Percentiles rank a stretch among this genome's conserved stretches.
These are phyloP conservation scores for Graphilbum ipis-grandicollis DNA, from an alignment of 2,329 filamentous ascomycete species.

Conservation along the genomic window DNA sequence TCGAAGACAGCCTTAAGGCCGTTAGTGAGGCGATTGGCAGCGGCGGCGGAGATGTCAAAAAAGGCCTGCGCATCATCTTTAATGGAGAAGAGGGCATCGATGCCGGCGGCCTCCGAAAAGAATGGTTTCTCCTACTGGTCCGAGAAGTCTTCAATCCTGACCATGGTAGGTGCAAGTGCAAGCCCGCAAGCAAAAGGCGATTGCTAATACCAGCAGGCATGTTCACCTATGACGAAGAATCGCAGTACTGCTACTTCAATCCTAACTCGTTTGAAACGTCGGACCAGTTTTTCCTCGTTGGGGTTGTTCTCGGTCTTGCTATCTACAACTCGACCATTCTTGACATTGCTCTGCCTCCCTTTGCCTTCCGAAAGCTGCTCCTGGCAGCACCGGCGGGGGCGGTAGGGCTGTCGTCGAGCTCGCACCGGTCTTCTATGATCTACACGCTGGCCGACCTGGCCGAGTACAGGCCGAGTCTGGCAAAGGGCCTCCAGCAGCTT, in stretches of 20 bases:
- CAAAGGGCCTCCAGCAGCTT: conserved; percentile 56
- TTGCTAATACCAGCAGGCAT: no score
- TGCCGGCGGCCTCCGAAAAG: conserved; percentile 75
- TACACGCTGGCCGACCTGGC: conserved; percentile 70
- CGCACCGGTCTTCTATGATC: conserved; percentile 44
- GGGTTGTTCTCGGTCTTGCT: conserved; percentile 71
- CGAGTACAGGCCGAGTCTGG: conserved; percentile 62
- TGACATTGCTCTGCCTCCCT: conserved; percentile 73
- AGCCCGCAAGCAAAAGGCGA: no score
- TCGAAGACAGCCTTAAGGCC: conserved; percentile 70
- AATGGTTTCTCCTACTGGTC: conserved; percentile 83
- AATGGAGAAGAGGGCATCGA: conserved; percentile 81
- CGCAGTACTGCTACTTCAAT: conserved; percentile 84
- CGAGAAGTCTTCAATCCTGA: conserved; percentile 83
- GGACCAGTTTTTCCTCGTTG: conserved; percentile 81
- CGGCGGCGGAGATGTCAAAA: conserved; percentile 74
- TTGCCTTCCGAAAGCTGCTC: conserved; percentile 76
- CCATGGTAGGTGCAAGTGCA: conserved; percentile 44
- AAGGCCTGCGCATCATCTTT: conserved; percentile 72
- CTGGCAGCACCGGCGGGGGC: conserved; percentile 52
- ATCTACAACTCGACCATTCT: conserved; percentile 93
- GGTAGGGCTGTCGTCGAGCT: conserved; percentile 29
- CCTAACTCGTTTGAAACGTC: conserved; percentile 77
- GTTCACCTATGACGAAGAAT: conserved; percentile 84
- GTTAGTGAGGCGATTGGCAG: conserved; percentile 75